Base-by-base conservation (phyloP, 75 land plant species). In the Picea sitchensis region DNA sequence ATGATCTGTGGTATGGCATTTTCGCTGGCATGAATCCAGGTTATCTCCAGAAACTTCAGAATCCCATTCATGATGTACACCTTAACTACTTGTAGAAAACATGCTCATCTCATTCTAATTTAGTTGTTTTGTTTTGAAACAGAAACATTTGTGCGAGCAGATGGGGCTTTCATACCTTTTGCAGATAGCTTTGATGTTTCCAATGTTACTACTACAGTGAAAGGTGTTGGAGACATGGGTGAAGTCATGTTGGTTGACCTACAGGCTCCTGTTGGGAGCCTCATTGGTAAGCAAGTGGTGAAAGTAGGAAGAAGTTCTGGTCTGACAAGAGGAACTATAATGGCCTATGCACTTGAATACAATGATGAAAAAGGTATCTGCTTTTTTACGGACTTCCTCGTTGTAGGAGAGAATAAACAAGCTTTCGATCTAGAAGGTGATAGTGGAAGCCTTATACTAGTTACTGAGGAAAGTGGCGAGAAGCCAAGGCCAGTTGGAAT, bases 261-360 rank as follows among this genome's bases (percentile, higher is more conserved):
- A 54, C 88, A 85, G 65, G 87, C 87, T 15, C 88, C 84, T 4
- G 65, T 86, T 41, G 88, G 76, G 51, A 81, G 80, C 65, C 59
- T 86, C 32, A 82, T 86, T 2, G 88, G 88, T 36, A 74, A 77
- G 59, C 88, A 81, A 36, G 88, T 86, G 75, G 71, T 86, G 62
- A 86, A 86, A 77, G 88, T 86, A 12, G 88, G 88, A 11, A 77
- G 88, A 59, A 86, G 88, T 82, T 85, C 88, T 20, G 88, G 87
- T 0, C 60, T 86, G 8, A 86, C 88, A 30, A 81, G 78, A 59
- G 88, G 88, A 3, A 72, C 76, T 59, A 85, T 86, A 38, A 60
- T 84, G 83, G 88, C 88, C 17, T 86, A 86, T 73, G 87, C 88
- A 8, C 84, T 86, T 14, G 88, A 86, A 56, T 86, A 86, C 73